A percentile compares a stretch with the other conserved stretches of the same genome.
These are phyloP conservation scores for Phytophthora capsici DNA, from an alignment of 352 stramenopile genomes.

Conservation along the genomic window DNA sequence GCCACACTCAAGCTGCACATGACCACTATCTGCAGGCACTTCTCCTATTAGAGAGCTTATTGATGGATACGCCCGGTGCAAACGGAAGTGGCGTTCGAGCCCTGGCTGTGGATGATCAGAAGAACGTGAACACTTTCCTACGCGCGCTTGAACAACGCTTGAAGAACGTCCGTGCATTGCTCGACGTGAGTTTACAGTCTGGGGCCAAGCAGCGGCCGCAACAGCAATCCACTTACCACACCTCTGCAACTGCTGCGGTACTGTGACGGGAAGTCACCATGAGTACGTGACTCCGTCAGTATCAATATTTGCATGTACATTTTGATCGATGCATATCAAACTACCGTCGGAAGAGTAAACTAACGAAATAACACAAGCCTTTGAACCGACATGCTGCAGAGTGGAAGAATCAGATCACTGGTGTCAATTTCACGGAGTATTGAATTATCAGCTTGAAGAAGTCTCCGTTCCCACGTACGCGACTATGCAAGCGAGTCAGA, in stretches of 20 bases:
- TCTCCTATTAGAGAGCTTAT: constrained; percentile 65
- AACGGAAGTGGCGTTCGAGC: constrained; percentile 6
- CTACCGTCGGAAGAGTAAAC: constrained; percentile 32
- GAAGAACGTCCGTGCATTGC: constrained; percentile 50
- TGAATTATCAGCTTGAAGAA: too few relatives aligned
- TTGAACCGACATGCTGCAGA: constrained; percentile 6
- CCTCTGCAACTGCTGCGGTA: constrained; percentile 23
- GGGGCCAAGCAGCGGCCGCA: constrained; percentile 17
- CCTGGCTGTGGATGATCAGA: constrained; percentile 58
- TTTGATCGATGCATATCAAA: constrained; percentile 34
- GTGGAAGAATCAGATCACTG: not conserved
- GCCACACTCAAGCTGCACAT: constrained; percentile 57
- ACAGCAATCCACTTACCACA: constrained; percentile 16
- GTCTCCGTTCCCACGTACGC: too few relatives aligned
- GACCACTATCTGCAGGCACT: constrained; percentile 69
- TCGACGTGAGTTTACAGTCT: constrained; percentile 24
- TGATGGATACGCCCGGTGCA: constrained; percentile 47
- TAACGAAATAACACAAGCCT: constrained; percentile 33
- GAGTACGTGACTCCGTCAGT: constrained; percentile 21
- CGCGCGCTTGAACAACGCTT: constrained; percentile 58
- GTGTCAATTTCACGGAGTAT: too few relatives aligned
- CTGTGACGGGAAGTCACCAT: constrained; percentile 22
- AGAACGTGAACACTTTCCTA: constrained; percentile 57
- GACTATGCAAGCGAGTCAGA: too few relatives aligned
- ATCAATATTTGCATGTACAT: constrained; percentile 39